These are phyloP conservation scores for Suhomyces maxii DNA, from an alignment of 1,139 yeast genomes.

Conservation along the genomic window DNA sequence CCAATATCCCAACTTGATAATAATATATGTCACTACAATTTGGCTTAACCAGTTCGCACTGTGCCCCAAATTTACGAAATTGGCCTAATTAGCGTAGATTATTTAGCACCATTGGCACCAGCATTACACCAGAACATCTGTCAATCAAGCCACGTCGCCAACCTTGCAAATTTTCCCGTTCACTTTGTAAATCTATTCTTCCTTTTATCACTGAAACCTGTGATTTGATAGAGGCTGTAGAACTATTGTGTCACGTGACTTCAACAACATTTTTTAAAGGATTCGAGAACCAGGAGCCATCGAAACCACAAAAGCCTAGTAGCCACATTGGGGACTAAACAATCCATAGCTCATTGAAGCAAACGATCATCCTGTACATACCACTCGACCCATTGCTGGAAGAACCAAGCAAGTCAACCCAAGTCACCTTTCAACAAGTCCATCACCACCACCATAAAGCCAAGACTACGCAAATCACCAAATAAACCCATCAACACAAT, in stretches of 20 bases:
- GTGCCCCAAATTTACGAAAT: too few relatives aligned
- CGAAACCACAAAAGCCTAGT: background rate
- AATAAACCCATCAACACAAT: background rate
- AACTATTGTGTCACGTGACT: background rate
- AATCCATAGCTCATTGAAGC: background rate
- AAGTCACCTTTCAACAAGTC: too few relatives aligned
- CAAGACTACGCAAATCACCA: background rate
- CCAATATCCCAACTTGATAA: too few relatives aligned
- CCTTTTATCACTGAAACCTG: background rate
- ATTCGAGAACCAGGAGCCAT: background rate
- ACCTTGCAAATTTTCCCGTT: too few relatives aligned
- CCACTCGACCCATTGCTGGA: background rate
- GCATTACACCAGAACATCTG: too few relatives aligned
- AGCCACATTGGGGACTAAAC: background rate
- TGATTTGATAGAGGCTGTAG: background rate
- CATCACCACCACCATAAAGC: too few relatives aligned
- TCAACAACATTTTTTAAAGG: background rate
- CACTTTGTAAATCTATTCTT: background rate
- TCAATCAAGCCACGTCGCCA: too few relatives aligned
- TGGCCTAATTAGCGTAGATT: too few relatives aligned
- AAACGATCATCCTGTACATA: background rate
- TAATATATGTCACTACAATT: too few relatives aligned
- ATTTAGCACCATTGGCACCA: too few relatives aligned
- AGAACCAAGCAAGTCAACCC: too few relatives aligned
- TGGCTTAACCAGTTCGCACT: too few relatives aligned